Base-by-base conservation (phyloP, 2,329 filamentous ascomycete species). In the Colletotrichum zoysiae region DNA sequence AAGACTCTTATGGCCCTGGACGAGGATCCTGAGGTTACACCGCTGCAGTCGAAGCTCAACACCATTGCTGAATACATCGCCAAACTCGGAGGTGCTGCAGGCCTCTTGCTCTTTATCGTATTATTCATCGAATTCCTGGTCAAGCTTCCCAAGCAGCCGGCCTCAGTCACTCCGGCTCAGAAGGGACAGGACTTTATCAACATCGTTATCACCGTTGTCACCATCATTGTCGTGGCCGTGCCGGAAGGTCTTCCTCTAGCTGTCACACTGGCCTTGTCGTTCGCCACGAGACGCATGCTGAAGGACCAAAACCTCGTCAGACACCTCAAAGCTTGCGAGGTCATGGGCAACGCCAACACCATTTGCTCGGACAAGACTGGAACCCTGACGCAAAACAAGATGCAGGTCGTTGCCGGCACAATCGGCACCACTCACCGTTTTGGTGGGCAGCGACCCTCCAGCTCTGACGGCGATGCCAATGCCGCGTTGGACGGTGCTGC, bases 111-210 rank as follows among this genome's bases (percentile, higher is more conserved):
- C 58, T 97, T 98, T 82, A 86, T 95, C 58, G 92, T 97, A 57
- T 86, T 97, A 18, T 89, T 97, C 77, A 95, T 97, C 83, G 89
- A 94, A 77, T 98, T 97, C 78, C 85, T 96, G 12, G 93, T 91
- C 59, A 83, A 89, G 16, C 87, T 97, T 3, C 84, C 85, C 7
- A 78, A 86, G 81, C 66, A 83, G 81, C 74, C 74, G 23, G 85
- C 88, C 70, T 74, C 78, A 4, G 82, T 82, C 1, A 86, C 87
- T 0, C 86, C 94, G 3, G 90, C 93, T 3, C 81, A 90, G 65
- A 97, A 97, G 83, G 95, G 93, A 11, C 93, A 95, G 77, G 86
- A 89, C 64, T 94, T 94, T 76, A 86, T 94, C 75, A 87, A 92
- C 71, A 93, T 94, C 71, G 89, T 95, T 76, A 94, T 95, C 74